Evolutionary conservation across 805 yeast genomes (phyloP).

Genomic region (Candida coquimbonensis): DNA sequence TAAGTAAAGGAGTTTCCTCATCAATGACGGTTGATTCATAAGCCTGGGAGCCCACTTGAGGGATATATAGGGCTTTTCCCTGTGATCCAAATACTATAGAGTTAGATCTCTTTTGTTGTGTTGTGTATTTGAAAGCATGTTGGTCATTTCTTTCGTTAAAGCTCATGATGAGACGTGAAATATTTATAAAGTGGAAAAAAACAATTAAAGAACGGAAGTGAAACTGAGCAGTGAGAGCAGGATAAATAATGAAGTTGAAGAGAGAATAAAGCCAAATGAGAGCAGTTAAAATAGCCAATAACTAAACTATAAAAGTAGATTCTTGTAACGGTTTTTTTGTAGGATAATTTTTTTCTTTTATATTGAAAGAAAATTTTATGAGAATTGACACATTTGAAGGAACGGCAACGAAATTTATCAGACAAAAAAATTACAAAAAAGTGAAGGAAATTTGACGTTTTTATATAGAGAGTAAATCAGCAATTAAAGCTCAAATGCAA

Average conservation of each 20-base stretch:
- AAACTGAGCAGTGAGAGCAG: no score
- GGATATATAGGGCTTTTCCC: conserved; percentile 20
- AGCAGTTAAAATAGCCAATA: no score
- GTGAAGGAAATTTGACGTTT: neutral
- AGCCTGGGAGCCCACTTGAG: conserved; percentile 8
- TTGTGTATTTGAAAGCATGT: conserved; percentile 18
- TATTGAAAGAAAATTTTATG: neutral
- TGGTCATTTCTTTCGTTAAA: conserved; percentile 8
- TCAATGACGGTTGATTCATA: neutral
- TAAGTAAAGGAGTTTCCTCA: conserved; percentile 11
- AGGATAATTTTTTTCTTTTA: neutral
- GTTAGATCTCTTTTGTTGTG: conserved; percentile 17
- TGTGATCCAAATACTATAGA: conserved; percentile 21
- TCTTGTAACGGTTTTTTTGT: neutral
- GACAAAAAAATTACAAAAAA: neutral
- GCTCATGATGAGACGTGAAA: neutral
- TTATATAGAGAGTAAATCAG: neutral
- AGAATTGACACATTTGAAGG: conserved; percentile 5
- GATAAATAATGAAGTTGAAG: no score
- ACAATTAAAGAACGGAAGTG: no score
- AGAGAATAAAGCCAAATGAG: no score
- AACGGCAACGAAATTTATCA: neutral
- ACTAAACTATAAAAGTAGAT: no score
- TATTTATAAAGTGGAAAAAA: no score
- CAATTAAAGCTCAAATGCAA: conserved; percentile 31